Evolutionary conservation across 2,329 filamentous ascomycete species (phyloP), one percentile per base, ranked within the genome.

Genomic region (Apiospora arundinis): DNA sequence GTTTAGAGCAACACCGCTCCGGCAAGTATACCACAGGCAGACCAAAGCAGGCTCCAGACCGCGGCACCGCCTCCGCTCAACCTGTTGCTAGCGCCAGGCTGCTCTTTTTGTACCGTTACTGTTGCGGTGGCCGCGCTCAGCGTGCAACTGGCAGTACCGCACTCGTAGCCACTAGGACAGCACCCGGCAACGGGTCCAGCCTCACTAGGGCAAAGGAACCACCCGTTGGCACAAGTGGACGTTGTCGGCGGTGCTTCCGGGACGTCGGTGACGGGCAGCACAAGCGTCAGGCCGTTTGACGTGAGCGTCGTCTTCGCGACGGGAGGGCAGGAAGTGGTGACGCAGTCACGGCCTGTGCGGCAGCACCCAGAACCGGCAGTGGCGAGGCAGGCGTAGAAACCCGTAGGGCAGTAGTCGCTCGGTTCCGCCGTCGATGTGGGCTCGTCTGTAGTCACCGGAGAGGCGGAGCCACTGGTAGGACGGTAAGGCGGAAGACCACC

Each of bases 311-410:
- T 92, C 1, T 84, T 87, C 11, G 82, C 80, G 0, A 86, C 77
- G 0, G 86, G 83, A 0, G 93, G 93, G 77, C 95, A 98, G 8
- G 92, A 93, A 0, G 92, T 93, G 0, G 91, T 92, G 72, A 92
- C 89, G 82, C 95, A 98, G 82, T 97, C 89, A 25, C 95, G 90
- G 1, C 94, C 95, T 0, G 94, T 95, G 71, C 93, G 92, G 83
- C 95, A 98, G 84, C 95, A 98, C 1, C 89, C 89, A 25, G 94
- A 94, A 18, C 93, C 94, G 72, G 95, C 94, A 72, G 91, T 91
- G 1, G 95, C 95, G 2, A 92, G 89, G 81, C 95, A 98, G 68
- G 94, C 92, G 81, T 98, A 98, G 85, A 95, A 98, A 2, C 95
- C 95, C 0, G 92, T 95, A 0, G 95, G 95, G 76, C 95, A 98